Percentiles rank a stretch among this genome's conserved stretches.
These are phyloP conservation scores for Backusella psychrophila DNA, from an alignment of 192 early-diverging fungal genomes.

Conservation along the genomic window DNA sequence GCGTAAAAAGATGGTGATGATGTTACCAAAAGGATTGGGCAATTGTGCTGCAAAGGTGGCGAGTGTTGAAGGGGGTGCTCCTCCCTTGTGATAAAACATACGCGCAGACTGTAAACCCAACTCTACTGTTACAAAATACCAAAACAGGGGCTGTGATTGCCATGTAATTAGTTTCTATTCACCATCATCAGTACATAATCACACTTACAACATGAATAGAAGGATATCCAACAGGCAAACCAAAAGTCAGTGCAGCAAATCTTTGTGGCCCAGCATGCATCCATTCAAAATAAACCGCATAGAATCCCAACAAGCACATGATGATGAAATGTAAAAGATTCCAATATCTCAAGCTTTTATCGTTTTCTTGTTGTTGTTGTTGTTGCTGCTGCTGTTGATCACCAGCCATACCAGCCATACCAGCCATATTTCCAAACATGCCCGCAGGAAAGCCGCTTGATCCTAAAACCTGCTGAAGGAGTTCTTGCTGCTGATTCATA, in stretches of 20 bases:
- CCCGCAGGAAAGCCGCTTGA: conserved; percentile 10
- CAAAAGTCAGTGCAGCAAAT: conserved; percentile 10
- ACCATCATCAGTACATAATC: no score
- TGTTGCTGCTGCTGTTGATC: not conserved
- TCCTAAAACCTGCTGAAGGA: not conserved
- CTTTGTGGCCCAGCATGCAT: conserved; percentile 1
- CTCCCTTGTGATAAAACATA: conserved; percentile 46
- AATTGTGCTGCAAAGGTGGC: conserved; percentile 43
- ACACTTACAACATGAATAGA: conserved; percentile 18
- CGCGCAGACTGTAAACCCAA: conserved; percentile 46
- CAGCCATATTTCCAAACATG: conserved; percentile 9
- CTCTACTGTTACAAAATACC: conserved; percentile 56
- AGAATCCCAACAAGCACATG: conserved; percentile 42
- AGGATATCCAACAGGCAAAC: not conserved
- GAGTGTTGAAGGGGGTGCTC: conserved; percentile 34
- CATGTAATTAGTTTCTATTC: no score
- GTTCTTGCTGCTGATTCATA: not conserved
- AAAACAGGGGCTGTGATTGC: conserved; percentile 41
- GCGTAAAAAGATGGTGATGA: conserved; percentile 44
- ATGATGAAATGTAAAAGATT: conserved; percentile 47
- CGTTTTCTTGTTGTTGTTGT: not conserved
- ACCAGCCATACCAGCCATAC: conserved; percentile 13
- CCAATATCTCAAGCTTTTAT: conserved; percentile 39
- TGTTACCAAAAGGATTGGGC: conserved; percentile 47
- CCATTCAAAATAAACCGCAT: conserved; percentile 39